Conservation (phyloP, 306 rosid genomes). For the Luffa aegyptiaca region DNA sequence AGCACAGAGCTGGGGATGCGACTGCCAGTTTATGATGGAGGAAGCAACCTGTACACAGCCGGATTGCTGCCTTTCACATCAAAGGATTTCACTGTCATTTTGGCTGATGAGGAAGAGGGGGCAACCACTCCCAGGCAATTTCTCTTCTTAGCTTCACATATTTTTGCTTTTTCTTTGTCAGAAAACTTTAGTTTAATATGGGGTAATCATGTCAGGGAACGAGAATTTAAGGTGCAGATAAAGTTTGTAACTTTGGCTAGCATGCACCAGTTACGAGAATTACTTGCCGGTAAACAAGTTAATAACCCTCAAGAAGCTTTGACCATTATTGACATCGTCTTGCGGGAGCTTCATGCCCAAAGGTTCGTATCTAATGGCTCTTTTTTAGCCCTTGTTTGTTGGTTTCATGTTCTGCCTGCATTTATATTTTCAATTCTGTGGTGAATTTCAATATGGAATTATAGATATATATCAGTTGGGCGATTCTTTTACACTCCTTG, state of each 20-base stretch:
- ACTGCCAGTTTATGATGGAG: slow-evolving; percentile 94
- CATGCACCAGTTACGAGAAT: slow-evolving; percentile 84
- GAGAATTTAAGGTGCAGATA: slow-evolving; percentile 73
- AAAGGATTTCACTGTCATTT: slow-evolving; percentile 64
- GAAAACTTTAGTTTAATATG: slow-evolving; percentile 3
- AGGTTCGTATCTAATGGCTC: slow-evolving; percentile 30
- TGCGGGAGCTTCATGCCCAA: slow-evolving; percentile 77
- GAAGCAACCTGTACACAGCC: slow-evolving; percentile 84
- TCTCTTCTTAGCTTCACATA: neutral
- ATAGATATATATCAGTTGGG: slow-evolving; percentile 83
- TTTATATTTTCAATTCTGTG: neutral
- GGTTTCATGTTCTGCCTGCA: slow-evolving; percentile 5
- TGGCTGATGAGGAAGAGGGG: slow-evolving; percentile 75
- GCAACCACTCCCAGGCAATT: slow-evolving; percentile 54
- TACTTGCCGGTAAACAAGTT: slow-evolving; percentile 75
- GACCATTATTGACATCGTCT: slow-evolving; percentile 86
- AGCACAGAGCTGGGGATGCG: slow-evolving; percentile 76
- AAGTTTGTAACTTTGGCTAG: slow-evolving; percentile 86
- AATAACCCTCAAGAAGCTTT: slow-evolving; percentile 96
- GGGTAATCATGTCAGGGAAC: slow-evolving; percentile 47
- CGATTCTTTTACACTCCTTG: slow-evolving; percentile 84
- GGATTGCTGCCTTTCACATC: slow-evolving; percentile 80
- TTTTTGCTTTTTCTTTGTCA: neutral
- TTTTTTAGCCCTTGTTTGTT: neutral
- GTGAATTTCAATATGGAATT: neutral